Evolutionary conservation across 805 yeast species (phyloP), one percentile per base, ranked within the genome.

Genomic region (Kodamaea hsintzibuensis): DNA sequence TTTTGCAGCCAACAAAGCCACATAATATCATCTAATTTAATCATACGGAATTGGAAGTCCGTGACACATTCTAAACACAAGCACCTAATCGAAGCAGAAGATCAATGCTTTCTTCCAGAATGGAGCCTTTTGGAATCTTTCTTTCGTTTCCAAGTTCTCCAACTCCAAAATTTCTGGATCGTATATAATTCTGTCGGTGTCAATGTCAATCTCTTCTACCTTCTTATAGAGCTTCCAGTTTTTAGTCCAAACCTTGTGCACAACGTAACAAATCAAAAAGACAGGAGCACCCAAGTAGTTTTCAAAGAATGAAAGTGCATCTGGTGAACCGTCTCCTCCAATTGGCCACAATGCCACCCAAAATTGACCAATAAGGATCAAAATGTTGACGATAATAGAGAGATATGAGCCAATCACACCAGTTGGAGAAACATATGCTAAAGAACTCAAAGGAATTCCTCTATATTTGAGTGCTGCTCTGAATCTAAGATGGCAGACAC

Each of bases 401-500:
- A 57, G 55, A 55, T 60, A 64, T 22, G 65, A 64, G 14, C 70
- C 69, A 39, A 57, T 55, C 42, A 57, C 64, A 10, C 71, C 70
- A 3, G 66, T 63, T 46, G 65, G 63, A 6, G 69, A 61, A 9
- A 62, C 66, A 46, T 64, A 67, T 1, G 66, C 69, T 56, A 67
- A 60, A 7, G 62, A 48, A 17, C 51, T 49, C 52, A 66, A 56
- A 2, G 68, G 63, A 35, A 67, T 54, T 18, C 60, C 58, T 56
- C 60, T 56, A 53, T 64, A 52, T 43, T 44, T 60, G 57, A 67
- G 62, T 1, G 67, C 69, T 13, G 71, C 70, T 49, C 71, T 56
- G 66, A 68, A 67, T 47, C 71, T 58, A 52, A 67, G 56, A 54
- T 67, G 71, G 44, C 70, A 66, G 43, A 65, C 47, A 44, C 66